Base-by-base conservation (phyloP, 2,329 filamentous ascomycete genomes). In the Falciphora oryzae region DNA sequence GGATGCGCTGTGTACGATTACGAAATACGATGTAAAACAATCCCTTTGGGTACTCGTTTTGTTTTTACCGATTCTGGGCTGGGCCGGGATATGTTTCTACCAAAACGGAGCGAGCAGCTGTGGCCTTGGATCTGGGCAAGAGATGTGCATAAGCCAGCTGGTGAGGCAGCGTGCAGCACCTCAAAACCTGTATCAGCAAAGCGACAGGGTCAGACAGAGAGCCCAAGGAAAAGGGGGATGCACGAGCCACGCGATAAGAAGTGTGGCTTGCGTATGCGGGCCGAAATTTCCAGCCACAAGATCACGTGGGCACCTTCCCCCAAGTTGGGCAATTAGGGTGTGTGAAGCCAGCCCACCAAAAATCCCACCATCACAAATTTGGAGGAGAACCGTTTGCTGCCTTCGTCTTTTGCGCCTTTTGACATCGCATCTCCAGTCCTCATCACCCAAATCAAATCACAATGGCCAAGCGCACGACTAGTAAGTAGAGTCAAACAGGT, bases 401-500 rank as follows among this genome's bases (percentile, higher is more conserved):
- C 44, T n/a, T 53, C 10, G 6, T 53, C n/a, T 11, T 53, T 22
- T 53, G 44, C 22, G 38, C n/a, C 44, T 11, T 53, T 53, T 18
- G 44, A 53, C 14, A 53, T 35, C 44, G n/a, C 44, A 53, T 53
- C 14, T 4, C 18, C 44, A 53, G 44, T 3, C 29, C 27, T 31
- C 62, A 27, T 29, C 56, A 57, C 29, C 57, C 35, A 63, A 59
- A 63, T 63, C 62, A 63, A 59, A 53, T 29, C 53, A 38, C 29
- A 63, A 63, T 63, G 62, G 62, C 62, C 56, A 63, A 63, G 62
- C 62, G 62, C 62, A 63, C 62, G 31, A 59, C 62, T 32, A 63
- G 62, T 63, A 63, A 58, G 62, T 63, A 16, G 27, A 27, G 32
- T 5, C 13, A 7, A 4, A 63, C 27, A 16, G 16, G 6, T 13